Evolutionary conservation across 345 rosid genomes (phyloP), one percentile per base, ranked within the genome.

Genomic region (Hibiscus syriacus): DNA sequence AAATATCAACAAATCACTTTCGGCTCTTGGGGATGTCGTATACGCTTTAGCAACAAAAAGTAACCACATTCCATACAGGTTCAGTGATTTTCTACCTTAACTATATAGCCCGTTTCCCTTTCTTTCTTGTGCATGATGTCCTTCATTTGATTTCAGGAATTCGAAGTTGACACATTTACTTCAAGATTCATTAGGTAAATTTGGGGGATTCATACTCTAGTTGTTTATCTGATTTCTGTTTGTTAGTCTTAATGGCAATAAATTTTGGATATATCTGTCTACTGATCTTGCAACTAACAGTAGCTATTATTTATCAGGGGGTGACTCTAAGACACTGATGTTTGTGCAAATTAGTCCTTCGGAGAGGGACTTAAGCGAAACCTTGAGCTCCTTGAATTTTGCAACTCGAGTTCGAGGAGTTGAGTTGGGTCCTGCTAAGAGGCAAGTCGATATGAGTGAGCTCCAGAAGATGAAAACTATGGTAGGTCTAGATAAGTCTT

Each of bases 301-400:
- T 63, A 41, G 36, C 53, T 43, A 23, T 13, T 43, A 63, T 43
- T 14, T 63, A 25, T 63, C 84, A 92, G 97, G 98, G 54, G 98
- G 98, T 62, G 93, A 92, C 80, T 88, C 98, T 54, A 92, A 92
- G 72, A 92, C 98, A 12, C 66, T 88, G 74, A 90, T 92, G 98
- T 86, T 92, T 79, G 97, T 90, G 71, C 98, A 92, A 83, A 92
- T 92, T 55, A 90, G 97, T 76, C 98, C 98, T 56, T 86, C 97
- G 39, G 98, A 90, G 56, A 81, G 80, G 70, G 98, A 92, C 78
- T 57, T 81, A 66, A 85, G 96, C 68, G 98, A 92, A 81, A 88
- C 97, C 26, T 55, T 90, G 68, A 92, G 98, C 67, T 92, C 98
- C 55, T 72, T 92, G 17, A 92, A 85, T 80, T 90, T 92, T 69